Conservation (phyloP, 306 rosid species). For the Comarum palustre region DNA sequence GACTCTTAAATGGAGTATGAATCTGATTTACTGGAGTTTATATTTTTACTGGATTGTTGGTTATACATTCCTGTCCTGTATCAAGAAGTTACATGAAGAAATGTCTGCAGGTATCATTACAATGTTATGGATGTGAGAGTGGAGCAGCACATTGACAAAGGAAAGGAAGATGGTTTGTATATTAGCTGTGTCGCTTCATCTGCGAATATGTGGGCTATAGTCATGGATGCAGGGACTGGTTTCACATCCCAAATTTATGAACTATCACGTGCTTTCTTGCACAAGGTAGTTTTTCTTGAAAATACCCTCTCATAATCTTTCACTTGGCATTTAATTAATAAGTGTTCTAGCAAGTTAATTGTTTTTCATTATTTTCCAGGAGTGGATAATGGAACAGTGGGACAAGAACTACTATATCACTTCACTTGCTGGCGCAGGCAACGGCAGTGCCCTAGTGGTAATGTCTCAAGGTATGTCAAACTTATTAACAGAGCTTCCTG, state of each 20-base stretch:
- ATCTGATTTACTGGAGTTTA: neutral
- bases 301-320: neutral
- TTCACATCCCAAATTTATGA: constrained; percentile 40
- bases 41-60: neutral
- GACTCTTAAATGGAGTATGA: neutral
- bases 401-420: constrained; percentile 48
- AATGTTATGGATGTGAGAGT: constrained; percentile 34
- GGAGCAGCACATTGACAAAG: constrained; percentile 39
- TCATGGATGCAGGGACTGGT: constrained; percentile 49
- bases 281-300: constrained; percentile 32
- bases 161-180: constrained; percentile 35
- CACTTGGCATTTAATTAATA: neutral
- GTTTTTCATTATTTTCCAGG: constrained; percentile 26
- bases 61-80: neutral
- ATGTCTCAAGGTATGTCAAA: constrained; percentile 41
- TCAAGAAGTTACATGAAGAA: constrained; percentile 11
- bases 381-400: constrained; percentile 51
- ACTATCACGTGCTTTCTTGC: constrained; percentile 37
- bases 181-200: constrained; percentile 36
- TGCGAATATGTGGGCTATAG: constrained; percentile 36
- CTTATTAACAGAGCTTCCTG: neutral
- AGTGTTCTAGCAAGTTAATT: constrained; percentile 2
- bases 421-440: constrained; percentile 39
- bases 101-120: constrained; percentile 35
- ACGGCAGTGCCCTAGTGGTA: constrained; percentile 42